These are phyloP conservation scores for Epichloe baconii DNA, from an alignment of 2,329 filamentous ascomycete species.

Conservation along the genomic window DNA sequence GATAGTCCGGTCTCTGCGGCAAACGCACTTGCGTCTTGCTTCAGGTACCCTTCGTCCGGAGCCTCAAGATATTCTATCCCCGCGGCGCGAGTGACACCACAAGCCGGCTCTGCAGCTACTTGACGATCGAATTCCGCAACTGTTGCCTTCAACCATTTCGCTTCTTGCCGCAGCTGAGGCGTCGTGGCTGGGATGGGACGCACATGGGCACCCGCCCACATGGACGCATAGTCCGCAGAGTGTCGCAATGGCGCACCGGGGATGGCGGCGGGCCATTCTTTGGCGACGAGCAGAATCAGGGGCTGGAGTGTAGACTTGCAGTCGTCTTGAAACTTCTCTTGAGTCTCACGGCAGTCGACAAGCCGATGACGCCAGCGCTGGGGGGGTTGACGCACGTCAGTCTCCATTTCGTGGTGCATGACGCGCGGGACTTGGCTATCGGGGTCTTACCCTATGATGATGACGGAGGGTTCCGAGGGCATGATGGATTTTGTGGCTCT, in stretches of 20 bases:
- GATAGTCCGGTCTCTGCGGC: slow-evolving; percentile 15
- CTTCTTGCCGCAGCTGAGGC: slow-evolving; percentile 19
- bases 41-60: slow-evolving; percentile 25
- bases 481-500: neutral
- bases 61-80: slow-evolving; percentile 40
- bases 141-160: slow-evolving; percentile 18
- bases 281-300: slow-evolving; percentile 16
- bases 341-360: slow-evolving; percentile 35
- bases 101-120: slow-evolving; percentile 14
- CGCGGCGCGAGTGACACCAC: slow-evolving; percentile 34
- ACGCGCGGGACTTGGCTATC: neutral
- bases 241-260: slow-evolving; percentile 17
- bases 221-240: slow-evolving; percentile 36
- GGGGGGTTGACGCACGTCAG: neutral
- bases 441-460: slow-evolving; percentile 6
- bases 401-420: too few relatives aligned
- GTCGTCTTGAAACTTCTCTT: slow-evolving; percentile 11
- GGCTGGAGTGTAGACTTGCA: neutral
- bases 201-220: slow-evolving; percentile 45
- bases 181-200: slow-evolving; percentile 31
- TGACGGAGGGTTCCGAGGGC: neutral
- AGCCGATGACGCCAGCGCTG: slow-evolving; percentile 41
- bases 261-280: slow-evolving; percentile 23
- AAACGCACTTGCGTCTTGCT: slow-evolving; percentile 16
- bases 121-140: slow-evolving; percentile 14